Evolutionary conservation across 306 rosid genomes (phyloP), one percentile per base, ranked within the genome.

Genomic region (Gleditsia sinensis): DNA sequence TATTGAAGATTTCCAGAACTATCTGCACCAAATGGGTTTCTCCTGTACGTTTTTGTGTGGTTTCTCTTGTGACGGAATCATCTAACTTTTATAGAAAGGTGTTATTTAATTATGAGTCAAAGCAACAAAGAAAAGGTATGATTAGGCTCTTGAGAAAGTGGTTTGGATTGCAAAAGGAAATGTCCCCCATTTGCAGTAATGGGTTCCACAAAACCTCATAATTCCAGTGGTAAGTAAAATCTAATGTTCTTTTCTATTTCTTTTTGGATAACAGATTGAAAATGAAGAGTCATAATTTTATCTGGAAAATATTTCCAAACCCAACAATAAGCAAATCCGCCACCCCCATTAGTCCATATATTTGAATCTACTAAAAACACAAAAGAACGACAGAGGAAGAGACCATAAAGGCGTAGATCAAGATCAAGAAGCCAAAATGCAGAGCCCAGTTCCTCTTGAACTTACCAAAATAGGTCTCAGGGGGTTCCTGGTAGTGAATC

Each of bases 361-460:
- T 28, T 1, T 28, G 32, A 4, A 28, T 28, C 32, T 4, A 0
- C 72, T 78, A 86, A 21, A 84, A 89, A 40, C 94, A 89, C 16
- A 89, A 89, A 23, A 89, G 85, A 49, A 86, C 88, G 30, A 86
- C 88, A 37, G 91, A 88, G 27, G 89, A 81, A 28, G 91, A 74
- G 7, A 89, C 83, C 91, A 86, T 86, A 6, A 86, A 80, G 0
- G 49, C 68, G 37, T 89, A 89, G 60, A 86, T 83, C 16, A 86
- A 53, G 43, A 86, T 82, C 87, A 89, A 84, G 82, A 86, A 89
- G 1, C 82, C 89, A 54, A 89, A 89, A 81, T 89, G 88, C 40
- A 86, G 54, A 19, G 89, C 91, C 94, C 94, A 89, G 17, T 82
- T 89, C 78, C 91, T 82, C 85, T 89, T 89, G 13, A 89, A 89